Conservation (phyloP, 352 stramenopile genomes). For the Globisporangium splendens region DNA sequence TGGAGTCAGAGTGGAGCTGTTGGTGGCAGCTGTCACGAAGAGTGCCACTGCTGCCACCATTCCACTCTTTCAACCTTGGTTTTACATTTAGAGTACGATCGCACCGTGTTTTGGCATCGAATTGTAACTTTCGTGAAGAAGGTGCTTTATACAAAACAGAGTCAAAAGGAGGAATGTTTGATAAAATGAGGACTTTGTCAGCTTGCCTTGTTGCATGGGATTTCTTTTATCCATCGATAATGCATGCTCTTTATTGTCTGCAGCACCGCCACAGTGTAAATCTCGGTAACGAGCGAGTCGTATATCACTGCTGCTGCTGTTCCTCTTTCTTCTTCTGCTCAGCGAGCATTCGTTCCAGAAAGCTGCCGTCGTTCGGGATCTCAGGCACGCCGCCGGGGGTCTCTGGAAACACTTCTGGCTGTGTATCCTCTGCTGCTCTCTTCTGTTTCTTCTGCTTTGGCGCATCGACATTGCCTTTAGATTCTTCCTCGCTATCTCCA, state of each 20-base stretch:
- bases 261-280: no score
- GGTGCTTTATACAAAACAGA: not conserved
- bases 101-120: not conserved
- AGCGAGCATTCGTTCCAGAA: slow-evolving; percentile 67
- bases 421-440: not conserved
- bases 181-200: no score
- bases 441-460: slow-evolving; percentile 14
- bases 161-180: not conserved
- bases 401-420: slow-evolving; percentile 28
- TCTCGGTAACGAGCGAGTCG: not conserved
- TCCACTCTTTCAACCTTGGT: not conserved
- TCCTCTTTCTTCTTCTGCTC: slow-evolving; percentile 49
- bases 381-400: slow-evolving; percentile 67
- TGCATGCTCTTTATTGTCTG: no score
- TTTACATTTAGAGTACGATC: not conserved
- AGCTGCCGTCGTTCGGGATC: slow-evolving; percentile 81
- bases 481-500: not conserved
- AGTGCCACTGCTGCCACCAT: not conserved
- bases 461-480: slow-evolving; percentile 10
- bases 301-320: slow-evolving; percentile 1
- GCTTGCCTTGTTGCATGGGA: no score
- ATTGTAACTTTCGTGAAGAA: not conserved
- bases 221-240: no score
- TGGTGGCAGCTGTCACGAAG: not conserved
- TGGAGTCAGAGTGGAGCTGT: not conserved